Base-by-base conservation (phyloP, 2,329 filamentous ascomycete genomes). In the Orbilia oligospora region DNA sequence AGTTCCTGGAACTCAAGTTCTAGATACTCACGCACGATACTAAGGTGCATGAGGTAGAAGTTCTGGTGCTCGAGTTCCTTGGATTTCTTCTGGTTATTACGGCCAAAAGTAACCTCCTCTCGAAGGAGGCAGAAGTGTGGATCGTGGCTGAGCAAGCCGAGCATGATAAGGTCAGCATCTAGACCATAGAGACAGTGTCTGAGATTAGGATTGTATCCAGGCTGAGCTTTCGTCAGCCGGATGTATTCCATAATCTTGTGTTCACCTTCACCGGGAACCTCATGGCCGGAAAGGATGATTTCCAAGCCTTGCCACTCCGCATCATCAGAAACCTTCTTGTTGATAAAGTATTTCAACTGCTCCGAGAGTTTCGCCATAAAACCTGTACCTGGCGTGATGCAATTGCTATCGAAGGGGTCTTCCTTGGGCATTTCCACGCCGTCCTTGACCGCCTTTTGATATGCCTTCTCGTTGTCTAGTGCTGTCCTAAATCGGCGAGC, bases 171-270 rank as follows among this genome's bases (percentile, higher is more conserved):
- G 87, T 99, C 96, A 53, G 96, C 96, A 86, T 99, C 96, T 63
- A 99, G 89, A 24, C 97, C 97, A 85, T 99, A 99, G 80, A 99
- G 88, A 85, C 97, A 99, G 85, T 99, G 96, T 73, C 96, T 93
- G 80, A 97, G 90, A 83, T 99, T 98, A 63, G 93, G 89, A 84
- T 97, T 91, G 85, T 99, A 99, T 80, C 91, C 90, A 1, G 93
- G 93, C 85, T 99, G 96, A 61, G 95, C 94, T 87, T 98, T 98
- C 80, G 96, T 93, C 85, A 97, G 93, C 82, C 96, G 92, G 85
- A 99, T 99, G 85, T 99, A 99, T 85, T 99, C 97, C 96, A 99
- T 99, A 85, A 99, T 97, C 87, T 99, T 99, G 87, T 99, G 96
- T 85, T 99, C 96, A 82, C 96, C 96, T 86, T 99, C 97, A 82